Base-by-base conservation (phyloP, 345 rosid species). In the Excoecaria cochinchinensis region DNA sequence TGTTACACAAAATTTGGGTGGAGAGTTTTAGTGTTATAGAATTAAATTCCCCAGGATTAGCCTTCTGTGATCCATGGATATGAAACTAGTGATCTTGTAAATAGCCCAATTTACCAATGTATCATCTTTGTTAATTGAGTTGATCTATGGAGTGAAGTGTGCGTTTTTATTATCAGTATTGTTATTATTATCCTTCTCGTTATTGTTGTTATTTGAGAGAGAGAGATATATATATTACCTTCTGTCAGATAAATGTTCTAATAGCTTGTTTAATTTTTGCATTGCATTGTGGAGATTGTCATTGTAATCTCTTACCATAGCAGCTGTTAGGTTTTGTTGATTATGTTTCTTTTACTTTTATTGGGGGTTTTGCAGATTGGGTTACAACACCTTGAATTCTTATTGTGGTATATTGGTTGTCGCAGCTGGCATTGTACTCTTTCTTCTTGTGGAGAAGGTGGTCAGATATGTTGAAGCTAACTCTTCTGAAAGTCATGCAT, bases 401-500 rank as follows among this genome's bases (percentile, higher is more conserved):
- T 78, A 61, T 70, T 60, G 39, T 77, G 78, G 52, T 74, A 38
- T 81, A 79, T 79, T 84, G 58, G 58, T 64, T 79, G 72, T 84
- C 25, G 80, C 89, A 95, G 99, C 93, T 87, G 99, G 99, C 80
- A 93, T 95, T 81, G 95, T 93, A 77, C 84, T 95, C 73, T 95
- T 95, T 80, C 95, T 93, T 80, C 78, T 95, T 52, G 97, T 95
- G 60, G 99, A 95, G 90, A 95, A 91, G 88, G 71, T 93, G 78
- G 98, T 95, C 73, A 89, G 98, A 79, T 93, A 89, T 79, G 91
- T 95, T 21, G 97, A 95, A 74, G 90, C 85, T 67, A 86, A 90
- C 77, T 89, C 97, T 48, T 72, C 84, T 51, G 91, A 86, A 55
- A 81, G 80, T 81, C 72, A 68, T 80, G 81, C 87, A 22, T 86